Conservation (phyloP, 2,329 filamentous ascomycete genomes). For the Zalaria obscura region DNA sequence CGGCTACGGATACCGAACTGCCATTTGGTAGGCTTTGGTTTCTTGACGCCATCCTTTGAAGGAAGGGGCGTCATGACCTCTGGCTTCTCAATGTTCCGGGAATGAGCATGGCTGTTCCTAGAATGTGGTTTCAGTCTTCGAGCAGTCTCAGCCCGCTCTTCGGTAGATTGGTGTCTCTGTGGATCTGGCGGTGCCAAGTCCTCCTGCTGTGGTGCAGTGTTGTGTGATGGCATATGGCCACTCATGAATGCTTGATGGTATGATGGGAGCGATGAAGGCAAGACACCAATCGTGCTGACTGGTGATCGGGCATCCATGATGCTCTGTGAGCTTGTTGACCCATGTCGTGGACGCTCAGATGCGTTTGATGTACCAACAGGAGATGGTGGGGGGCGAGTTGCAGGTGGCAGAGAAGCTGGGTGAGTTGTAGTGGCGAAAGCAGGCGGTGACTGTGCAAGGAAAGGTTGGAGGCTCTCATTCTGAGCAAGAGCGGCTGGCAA, state of each 20-base stretch:
- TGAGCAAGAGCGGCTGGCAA: conserved; percentile 38
- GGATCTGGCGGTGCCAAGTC: conserved; percentile 32
- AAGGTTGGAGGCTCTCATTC: conserved; percentile 36
- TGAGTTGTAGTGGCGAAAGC: conserved; percentile 25
- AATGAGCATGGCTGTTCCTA: conserved; percentile 33
- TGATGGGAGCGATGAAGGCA: conserved; percentile 79
- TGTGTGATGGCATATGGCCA: conserved; percentile 30
- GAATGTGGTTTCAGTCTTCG: conserved; percentile 77
- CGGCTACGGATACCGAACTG: conserved; percentile 94
- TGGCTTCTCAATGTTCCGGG: conserved; percentile 24
- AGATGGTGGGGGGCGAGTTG: conserved; percentile 6
- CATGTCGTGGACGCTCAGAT: conserved; percentile 26
- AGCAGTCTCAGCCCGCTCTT: conserved; percentile 67
- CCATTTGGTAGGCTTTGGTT: conserved; percentile 75
- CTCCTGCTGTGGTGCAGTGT: conserved; percentile 28
- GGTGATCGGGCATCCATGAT: conserved; percentile 26
- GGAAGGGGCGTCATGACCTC: conserved; percentile 42
- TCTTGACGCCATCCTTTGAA: conserved; percentile 22
- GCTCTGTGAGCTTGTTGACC: conserved; percentile 26
- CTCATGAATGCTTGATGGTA: conserved; percentile 89
- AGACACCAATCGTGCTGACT: conserved; percentile 71
- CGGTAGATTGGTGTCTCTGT: conserved; percentile 30
- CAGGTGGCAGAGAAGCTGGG: conserved; percentile 17
- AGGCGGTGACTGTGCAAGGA: conserved; percentile 42
- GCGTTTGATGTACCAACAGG: conserved; percentile 6